Evolutionary conservation across 805 yeast species (phyloP).

Genomic region (Yamadazyma phyllophila): DNA sequence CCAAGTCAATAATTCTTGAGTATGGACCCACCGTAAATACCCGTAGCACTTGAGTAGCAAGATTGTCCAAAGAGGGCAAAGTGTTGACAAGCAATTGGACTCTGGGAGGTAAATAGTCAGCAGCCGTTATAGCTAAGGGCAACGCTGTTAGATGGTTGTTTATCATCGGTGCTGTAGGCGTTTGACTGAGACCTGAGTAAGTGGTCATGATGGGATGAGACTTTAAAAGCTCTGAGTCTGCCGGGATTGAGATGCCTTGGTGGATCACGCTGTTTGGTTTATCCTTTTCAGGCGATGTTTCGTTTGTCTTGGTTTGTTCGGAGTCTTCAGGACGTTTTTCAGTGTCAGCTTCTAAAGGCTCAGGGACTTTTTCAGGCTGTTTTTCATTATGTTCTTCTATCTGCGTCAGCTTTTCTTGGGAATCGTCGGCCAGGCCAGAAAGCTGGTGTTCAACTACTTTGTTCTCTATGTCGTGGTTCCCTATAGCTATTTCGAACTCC

Average conservation of each 20-base stretch:
- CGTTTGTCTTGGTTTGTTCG: not conserved
- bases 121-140: constrained; percentile 57
- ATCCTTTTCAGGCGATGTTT: not conserved
- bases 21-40: constrained; percentile 71
- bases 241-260: constrained; percentile 30
- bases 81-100: constrained; percentile 65
- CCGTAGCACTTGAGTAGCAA: constrained; percentile 76
- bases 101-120: constrained; percentile 55
- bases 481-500: constrained; percentile 7
- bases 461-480: not conserved
- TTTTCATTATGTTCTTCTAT: not conserved
- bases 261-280: constrained; percentile 16
- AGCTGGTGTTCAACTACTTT: not conserved
- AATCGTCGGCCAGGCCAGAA: not conserved
- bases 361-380: not conserved
- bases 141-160: constrained; percentile 58
- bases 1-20: constrained; percentile 69
- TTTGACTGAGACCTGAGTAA: constrained; percentile 39
- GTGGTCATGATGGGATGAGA: constrained; percentile 42
- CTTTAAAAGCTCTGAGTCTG: constrained; percentile 41
- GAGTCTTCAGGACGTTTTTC: not conserved
- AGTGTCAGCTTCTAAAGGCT: too few species aligned
- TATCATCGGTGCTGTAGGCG: constrained; percentile 29
- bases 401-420: not conserved
- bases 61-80: constrained; percentile 74